Conservation (phyloP, 257 asterid genomes). For the Lantana camara region DNA sequence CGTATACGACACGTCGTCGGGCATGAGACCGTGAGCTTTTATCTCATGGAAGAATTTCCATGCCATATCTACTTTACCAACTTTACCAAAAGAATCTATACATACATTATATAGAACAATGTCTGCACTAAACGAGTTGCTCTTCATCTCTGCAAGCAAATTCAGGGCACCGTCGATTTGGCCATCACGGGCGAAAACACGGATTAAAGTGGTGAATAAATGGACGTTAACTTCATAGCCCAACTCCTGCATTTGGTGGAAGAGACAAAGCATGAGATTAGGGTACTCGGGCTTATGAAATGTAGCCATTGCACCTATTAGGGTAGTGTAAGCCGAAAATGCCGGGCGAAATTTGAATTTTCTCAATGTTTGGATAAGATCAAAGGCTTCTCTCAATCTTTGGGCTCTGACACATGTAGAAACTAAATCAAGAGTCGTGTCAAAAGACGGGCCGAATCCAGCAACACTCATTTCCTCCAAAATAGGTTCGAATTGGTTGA, state of each 20-base stretch:
- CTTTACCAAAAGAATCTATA: conserved; percentile 89
- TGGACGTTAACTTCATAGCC: conserved; percentile 90
- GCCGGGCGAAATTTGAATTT: conserved; percentile 83
- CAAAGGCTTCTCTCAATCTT: conserved; percentile 64
- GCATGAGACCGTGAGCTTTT: conserved; percentile 60
- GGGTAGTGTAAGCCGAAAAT: conserved; percentile 91
- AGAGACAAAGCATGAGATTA: conserved; percentile 78
- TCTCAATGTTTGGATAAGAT: conserved; percentile 79
- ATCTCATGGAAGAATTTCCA: conserved; percentile 96
- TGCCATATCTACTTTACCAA: conserved; percentile 90
- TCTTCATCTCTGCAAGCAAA: conserved; percentile 83
- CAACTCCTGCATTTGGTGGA: conserved; percentile 86
- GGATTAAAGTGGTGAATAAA: conserved; percentile 80
- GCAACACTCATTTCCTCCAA: conserved; percentile 91
- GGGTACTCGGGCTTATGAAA: conserved; percentile 57
- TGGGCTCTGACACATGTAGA: conserved; percentile 51
- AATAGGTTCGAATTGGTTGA: conserved; percentile 54
- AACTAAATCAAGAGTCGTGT: conserved; percentile 63
- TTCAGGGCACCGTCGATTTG: conserved; percentile 87
- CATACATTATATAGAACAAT: conserved; percentile 93
- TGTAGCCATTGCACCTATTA: conserved; percentile 77
- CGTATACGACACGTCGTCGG: conserved; percentile 89
- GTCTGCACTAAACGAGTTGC: conserved; percentile 73
- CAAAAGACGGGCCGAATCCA: conserved; percentile 68
- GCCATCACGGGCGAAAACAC: conserved; percentile 83